These are phyloP conservation scores for Phytophthora tubulina DNA, from an alignment of 352 stramenopile species.

Conservation along the genomic window DNA sequence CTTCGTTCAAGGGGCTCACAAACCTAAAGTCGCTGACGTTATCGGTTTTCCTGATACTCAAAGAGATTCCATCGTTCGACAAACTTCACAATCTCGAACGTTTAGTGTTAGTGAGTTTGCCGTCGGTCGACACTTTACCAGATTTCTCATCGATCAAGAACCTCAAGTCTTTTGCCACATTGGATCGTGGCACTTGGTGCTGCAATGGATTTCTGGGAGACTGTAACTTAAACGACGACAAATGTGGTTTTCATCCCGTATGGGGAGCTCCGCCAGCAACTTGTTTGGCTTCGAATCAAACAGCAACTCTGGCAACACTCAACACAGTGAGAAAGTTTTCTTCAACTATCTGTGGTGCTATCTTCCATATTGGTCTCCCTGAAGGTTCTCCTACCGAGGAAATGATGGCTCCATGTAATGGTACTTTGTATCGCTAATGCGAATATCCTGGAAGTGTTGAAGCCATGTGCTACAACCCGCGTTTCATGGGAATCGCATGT, in stretches of 20 bases:
- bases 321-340: background rate
- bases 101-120: conserved; percentile 18
- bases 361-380: background rate
- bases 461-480: conserved; percentile 34
- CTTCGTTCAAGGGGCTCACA: conserved; percentile 30
- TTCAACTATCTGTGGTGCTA: background rate
- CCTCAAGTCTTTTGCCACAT: conserved; percentile 15
- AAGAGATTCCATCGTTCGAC: conserved; percentile 29
- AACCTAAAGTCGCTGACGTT: conserved; percentile 41
- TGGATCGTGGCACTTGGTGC: conserved; percentile 20
- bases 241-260: conserved; percentile 17
- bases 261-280: conserved; percentile 16
- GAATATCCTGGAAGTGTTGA: background rate
- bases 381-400: conserved; percentile 19
- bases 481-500: conserved; percentile 35
- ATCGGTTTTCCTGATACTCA: conserved; percentile 16
- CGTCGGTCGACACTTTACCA: conserved; percentile 5
- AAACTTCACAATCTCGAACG: conserved; percentile 28
- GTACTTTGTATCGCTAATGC: conserved; percentile 38
- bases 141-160: conserved; percentile 24
- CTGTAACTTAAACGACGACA: conserved; percentile 18
- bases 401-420: conserved; percentile 31
- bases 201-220: conserved; percentile 42
- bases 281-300: conserved; percentile 1
- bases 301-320: background rate